Evolutionary conservation across 768 basidiomycete genomes (phyloP), one percentile per base, ranked within the genome.

Genomic region (Mrakia blollopis): DNA sequence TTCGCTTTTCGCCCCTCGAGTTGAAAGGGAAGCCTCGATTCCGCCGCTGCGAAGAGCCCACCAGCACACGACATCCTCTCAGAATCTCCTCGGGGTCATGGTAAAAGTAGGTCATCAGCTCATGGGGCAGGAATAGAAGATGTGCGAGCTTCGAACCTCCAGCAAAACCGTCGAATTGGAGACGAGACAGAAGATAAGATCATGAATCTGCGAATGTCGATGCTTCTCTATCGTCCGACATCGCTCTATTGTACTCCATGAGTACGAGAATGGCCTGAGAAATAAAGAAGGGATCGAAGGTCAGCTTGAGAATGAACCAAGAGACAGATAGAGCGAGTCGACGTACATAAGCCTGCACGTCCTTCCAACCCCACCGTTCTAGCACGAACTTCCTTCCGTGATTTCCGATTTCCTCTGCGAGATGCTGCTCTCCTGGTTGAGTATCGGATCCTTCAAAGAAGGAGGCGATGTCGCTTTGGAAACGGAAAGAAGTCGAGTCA

Each of bases 401-500:
- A 28, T 73, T 21, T 35, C 62, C 76, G 25, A 77, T 77, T 47
- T 77, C 70, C 30, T 62, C 76, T 3, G 76, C 76, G 47, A 77
- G 72, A 44, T 77, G 67, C 7, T 60, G 35, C 18, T 62, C 39
- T 25, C 71, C 75, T 11, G 25, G 25, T 9, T 52, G 30, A 3
- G 44, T 52, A n/a, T 47, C 52, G 13, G 68, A 41, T n/a, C 75
- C 75, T 39, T 76, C 72, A n/a, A 77, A 77, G 76, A 77, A 77
- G 39, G 72, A 61, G 30, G 54, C 63, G 47, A 77, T 65, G 62
- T 77, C 76, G 50, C 75, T 76, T 57, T 2, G 28, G 39, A 23
- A 44, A 39, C 14, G 65, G 16, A 11, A 32, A 21, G 41, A 54
- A 54, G 37, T 25, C 14, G 10, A 11, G 52, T 61, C 72, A 60